Percentiles rank a stretch among this genome's conserved stretches.
phyloP scores from a whole-genome alignment of 2,329 filamentous ascomycete genomes.

The Penicillium sp. region DNA sequence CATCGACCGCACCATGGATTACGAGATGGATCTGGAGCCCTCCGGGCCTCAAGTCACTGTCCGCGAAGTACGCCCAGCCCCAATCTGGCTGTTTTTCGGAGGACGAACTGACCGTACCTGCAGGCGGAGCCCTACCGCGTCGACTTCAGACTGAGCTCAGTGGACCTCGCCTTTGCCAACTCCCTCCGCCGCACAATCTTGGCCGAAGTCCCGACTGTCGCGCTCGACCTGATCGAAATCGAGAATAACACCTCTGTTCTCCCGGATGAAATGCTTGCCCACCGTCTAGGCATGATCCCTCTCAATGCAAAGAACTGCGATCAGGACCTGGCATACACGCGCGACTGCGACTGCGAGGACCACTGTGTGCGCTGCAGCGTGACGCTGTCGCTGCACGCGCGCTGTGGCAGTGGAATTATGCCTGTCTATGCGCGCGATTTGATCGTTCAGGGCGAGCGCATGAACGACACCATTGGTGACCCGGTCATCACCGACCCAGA shows the following conservation, averaged over 20 bases:
- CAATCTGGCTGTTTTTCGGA: background rate
- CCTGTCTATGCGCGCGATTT: slow-evolving; percentile 91
- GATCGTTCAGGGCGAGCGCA: slow-evolving; percentile 65
- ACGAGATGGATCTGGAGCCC: slow-evolving; percentile 50
- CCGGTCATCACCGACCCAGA: slow-evolving; percentile 83
- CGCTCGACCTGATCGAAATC: slow-evolving; percentile 91
- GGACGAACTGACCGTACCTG: background rate
- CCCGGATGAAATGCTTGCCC: slow-evolving; percentile 91
- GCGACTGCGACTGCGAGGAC: slow-evolving; percentile 95
- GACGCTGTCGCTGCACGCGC: slow-evolving; percentile 76
- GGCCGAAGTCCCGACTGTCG: slow-evolving; percentile 89
- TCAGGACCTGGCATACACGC: slow-evolving; percentile 74
- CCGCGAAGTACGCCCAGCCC: slow-evolving; percentile 39
- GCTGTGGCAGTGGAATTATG: slow-evolving; percentile 83
- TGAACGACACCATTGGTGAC: slow-evolving; percentile 71
- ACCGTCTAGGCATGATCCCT: slow-evolving; percentile 86
- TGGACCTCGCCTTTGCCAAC: slow-evolving; percentile 90
- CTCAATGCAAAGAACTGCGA: slow-evolving; percentile 81
- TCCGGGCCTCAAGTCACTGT: slow-evolving; percentile 49
- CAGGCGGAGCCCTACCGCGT: slow-evolving; percentile 78
- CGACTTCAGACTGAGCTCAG: slow-evolving; percentile 86
- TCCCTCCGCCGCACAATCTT: slow-evolving; percentile 86
- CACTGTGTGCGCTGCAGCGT: slow-evolving; percentile 92
- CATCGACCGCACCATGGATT: slow-evolving; percentile 38
- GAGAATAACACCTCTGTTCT: slow-evolving; percentile 92